These are phyloP conservation scores for Chytriomyces confervae DNA, from an alignment of 192 early-diverging fungal species.

Conservation along the genomic window DNA sequence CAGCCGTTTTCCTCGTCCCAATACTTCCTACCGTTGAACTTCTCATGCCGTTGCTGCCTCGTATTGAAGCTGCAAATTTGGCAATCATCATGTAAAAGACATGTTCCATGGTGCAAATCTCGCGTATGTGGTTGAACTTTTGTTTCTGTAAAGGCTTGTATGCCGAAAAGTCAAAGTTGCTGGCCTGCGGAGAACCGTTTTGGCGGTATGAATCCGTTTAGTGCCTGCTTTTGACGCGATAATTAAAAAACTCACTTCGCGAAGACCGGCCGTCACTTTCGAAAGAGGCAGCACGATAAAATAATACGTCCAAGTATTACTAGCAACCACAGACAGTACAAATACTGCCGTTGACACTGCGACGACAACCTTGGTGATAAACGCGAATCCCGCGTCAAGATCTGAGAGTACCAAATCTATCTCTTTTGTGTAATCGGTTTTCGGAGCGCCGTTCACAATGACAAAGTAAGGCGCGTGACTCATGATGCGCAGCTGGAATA, in stretches of 20 bases:
- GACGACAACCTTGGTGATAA: neutral
- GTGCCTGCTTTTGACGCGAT: too few species aligned
- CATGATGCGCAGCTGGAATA: constrained; percentile 1
- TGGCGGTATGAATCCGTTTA: too few species aligned
- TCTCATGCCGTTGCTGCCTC: neutral
- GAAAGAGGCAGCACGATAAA: neutral
- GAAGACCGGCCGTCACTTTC: too few species aligned
- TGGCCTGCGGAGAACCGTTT: neutral
- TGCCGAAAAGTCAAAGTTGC: neutral
- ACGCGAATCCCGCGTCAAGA: neutral
- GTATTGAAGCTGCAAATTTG: neutral
- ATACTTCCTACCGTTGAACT: neutral
- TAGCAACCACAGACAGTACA: neutral
- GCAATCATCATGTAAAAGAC: neutral
- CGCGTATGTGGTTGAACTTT: neutral
- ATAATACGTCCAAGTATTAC: neutral
- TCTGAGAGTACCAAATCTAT: neutral
- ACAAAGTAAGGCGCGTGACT: neutral
- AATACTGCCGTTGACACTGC: neutral
- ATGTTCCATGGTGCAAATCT: neutral
- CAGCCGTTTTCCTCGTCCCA: too few species aligned
- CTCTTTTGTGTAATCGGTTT: neutral
- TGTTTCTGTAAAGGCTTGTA: neutral
- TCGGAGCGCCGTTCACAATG: constrained; percentile 4
- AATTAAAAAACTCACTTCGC: too few species aligned